Evolutionary conservation across 1,139 yeast genomes (phyloP).

Genomic region (Fermentozyma sake): DNA sequence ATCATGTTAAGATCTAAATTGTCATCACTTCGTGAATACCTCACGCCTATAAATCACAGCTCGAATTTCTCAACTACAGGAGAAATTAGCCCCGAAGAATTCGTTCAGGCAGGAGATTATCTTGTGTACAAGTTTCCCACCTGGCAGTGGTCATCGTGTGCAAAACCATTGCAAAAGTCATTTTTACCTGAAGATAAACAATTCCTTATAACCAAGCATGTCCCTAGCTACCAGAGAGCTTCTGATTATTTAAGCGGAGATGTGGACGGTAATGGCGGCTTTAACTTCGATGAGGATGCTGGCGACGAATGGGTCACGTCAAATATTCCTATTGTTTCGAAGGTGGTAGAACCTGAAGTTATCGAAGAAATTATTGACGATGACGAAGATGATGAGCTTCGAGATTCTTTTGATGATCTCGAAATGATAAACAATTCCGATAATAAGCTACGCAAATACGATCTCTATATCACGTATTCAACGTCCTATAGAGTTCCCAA

Average conservation of each 20-base stretch:
- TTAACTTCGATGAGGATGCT: slow-evolving; percentile 36
- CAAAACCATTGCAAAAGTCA: slow-evolving; percentile 55
- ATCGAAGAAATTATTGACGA: slow-evolving; percentile 37
- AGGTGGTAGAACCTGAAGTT: slow-evolving; percentile 20
- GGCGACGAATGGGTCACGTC: slow-evolving; percentile 60
- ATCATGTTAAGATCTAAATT: slow-evolving; percentile 66
- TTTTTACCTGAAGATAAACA: slow-evolving; percentile 87
- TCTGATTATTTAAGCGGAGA: slow-evolving; percentile 42
- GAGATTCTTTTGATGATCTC: slow-evolving; percentile 34
- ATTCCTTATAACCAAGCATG: slow-evolving; percentile 79
- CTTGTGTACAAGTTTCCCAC: slow-evolving; percentile 90
- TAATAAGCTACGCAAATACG: slow-evolving; percentile 63
- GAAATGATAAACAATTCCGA: slow-evolving; percentile 18
- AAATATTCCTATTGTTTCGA: slow-evolving; percentile 3
- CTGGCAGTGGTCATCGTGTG: slow-evolving; percentile 88
- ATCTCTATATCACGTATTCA: slow-evolving; percentile 84
- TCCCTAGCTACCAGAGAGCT: slow-evolving; percentile 80
- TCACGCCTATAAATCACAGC: slow-evolving; percentile 82
- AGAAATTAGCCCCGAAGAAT: slow-evolving; percentile 90
- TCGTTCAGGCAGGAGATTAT: slow-evolving; percentile 90
- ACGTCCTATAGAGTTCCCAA: slow-evolving; percentile 96
- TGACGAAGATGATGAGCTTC: slow-evolving; percentile 21
- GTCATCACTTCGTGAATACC: slow-evolving; percentile 82
- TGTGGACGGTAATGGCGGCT: slow-evolving; percentile 29
- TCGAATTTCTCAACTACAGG: slow-evolving; percentile 85